Evolutionary conservation across 2,329 filamentous ascomycete species (phyloP).

Genomic region (Scortechinia acanthostroma): DNA sequence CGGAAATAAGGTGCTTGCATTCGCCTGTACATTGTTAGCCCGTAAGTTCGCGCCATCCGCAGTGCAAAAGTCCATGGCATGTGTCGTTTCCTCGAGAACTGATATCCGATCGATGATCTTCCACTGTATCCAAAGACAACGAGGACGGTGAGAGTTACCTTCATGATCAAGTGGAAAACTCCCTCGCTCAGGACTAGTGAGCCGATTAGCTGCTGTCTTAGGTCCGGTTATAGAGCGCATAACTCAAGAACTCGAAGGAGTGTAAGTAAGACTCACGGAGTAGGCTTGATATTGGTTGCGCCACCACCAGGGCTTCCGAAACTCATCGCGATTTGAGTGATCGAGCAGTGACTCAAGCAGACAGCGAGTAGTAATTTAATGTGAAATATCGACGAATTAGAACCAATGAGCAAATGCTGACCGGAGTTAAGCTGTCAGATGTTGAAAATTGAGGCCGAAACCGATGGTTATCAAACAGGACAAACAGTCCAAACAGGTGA

Average conservation of each 20-base stretch:
- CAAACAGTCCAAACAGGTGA: conserved; percentile 17
- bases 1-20: conserved; percentile 58
- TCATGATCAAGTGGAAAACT: conserved; percentile 67
- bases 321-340: too few species aligned
- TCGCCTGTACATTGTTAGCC: conserved; percentile 33
- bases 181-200: conserved; percentile 50
- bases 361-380: neutral
- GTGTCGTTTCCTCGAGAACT: too few species aligned
- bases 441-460: neutral
- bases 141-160: conserved; percentile 22
- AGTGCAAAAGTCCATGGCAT: too few species aligned
- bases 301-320: neutral
- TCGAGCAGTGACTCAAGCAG: too few species aligned
- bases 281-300: neutral
- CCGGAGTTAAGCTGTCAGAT: too few species aligned
- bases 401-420: neutral
- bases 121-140: too few species aligned
- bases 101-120: neutral
- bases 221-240: neutral
- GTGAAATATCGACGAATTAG: neutral
- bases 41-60: neutral
- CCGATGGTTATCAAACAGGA: conserved; percentile 12
- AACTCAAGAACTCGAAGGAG: neutral
- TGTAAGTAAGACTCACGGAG: neutral
- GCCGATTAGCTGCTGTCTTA: neutral